Conservation (phyloP, 2,329 filamentous ascomycete species). For the Chaetomium strumarium region DNA sequence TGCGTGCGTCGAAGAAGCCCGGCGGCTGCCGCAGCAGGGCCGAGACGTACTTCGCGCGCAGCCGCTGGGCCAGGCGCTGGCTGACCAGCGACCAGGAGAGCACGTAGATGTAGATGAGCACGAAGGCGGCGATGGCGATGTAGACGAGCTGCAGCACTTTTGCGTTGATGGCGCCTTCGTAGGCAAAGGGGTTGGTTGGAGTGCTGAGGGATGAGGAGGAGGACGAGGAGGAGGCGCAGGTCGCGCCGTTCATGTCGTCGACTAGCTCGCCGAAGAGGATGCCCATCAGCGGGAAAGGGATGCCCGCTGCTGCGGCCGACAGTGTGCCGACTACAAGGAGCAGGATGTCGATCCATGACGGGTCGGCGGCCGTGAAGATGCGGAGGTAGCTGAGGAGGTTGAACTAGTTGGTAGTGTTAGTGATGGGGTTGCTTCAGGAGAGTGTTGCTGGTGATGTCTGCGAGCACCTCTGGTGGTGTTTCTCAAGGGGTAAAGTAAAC, state of each 20-base stretch:
- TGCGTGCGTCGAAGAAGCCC: conserved; percentile 52
- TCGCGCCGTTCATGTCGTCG: conserved; percentile 44
- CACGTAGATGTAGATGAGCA: conserved; percentile 58
- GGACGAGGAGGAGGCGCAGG: conserved; percentile 30
- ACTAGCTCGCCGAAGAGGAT: conserved; percentile 50
- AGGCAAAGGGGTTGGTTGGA: neutral
- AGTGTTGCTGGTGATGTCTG: neutral
- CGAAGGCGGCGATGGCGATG: conserved; percentile 58
- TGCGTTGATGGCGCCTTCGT: conserved; percentile 21
- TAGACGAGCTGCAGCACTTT: conserved; percentile 56
- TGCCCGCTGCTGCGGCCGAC: conserved; percentile 37
- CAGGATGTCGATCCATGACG: conserved; percentile 28
- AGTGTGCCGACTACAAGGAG: conserved; percentile 36
- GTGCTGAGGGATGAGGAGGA: too few relatives aligned
- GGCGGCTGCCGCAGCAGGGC: conserved; percentile 57
- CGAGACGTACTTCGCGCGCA: conserved; percentile 56
- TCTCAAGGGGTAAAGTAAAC: too few relatives aligned
- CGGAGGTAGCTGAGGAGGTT: conserved; percentile 25
- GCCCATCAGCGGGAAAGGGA: conserved; percentile 50
- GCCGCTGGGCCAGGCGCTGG: conserved; percentile 55
- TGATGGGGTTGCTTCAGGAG: neutral
- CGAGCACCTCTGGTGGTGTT: too few relatives aligned
- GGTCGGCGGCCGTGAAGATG: conserved; percentile 27
- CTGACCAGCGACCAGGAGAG: conserved; percentile 60
- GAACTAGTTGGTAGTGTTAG: neutral